phyloP scores from a whole-genome alignment of 2,329 filamentous ascomycete species.

The Stagonosporopsis vannaccii region DNA sequence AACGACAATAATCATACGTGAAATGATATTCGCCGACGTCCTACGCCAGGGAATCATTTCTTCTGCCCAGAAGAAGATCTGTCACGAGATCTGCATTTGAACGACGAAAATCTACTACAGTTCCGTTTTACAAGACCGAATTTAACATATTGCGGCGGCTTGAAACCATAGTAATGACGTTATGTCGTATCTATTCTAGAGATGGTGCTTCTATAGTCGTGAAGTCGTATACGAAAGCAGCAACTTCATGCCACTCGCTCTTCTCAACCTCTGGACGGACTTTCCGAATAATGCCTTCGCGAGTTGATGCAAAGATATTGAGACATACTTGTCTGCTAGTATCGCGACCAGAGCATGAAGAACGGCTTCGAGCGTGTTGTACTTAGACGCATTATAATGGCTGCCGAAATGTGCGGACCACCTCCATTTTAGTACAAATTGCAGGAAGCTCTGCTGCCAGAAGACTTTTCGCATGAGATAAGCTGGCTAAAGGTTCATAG shows the following conservation, averaged over 20 bases:
- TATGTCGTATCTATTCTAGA: conserved; percentile 21
- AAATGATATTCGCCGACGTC: conserved; percentile 15
- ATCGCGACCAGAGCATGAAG: conserved; percentile 30
- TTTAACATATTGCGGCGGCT: conserved; percentile 9
- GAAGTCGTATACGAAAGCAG: conserved; percentile 28
- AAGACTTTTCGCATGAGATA: no score
- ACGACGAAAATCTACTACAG: conserved; percentile 20
- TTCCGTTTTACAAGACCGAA: conserved; percentile 14
- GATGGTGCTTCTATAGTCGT: conserved; percentile 22
- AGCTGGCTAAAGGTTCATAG: no score
- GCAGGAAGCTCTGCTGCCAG: no score
- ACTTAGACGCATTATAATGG: conserved; percentile 19
- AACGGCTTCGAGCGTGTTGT: conserved; percentile 20
- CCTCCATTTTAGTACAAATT: no score
- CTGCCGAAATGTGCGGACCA: no score
- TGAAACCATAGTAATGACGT: conserved; percentile 18
- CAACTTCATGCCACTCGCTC: conserved; percentile 26
- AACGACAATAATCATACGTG: conserved; percentile 8
- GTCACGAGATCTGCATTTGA: conserved; percentile 27
- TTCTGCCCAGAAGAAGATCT: conserved; percentile 25
- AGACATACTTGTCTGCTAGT: conserved; percentile 34
- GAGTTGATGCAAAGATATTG: conserved; percentile 27
- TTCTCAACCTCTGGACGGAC: conserved; percentile 15
- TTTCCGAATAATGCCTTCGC: conserved; percentile 24
- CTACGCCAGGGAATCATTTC: conserved; percentile 9